Evolutionary conservation across 2,329 filamentous ascomycete genomes (phyloP).

Genomic region (Colletotrichum horii): DNA sequence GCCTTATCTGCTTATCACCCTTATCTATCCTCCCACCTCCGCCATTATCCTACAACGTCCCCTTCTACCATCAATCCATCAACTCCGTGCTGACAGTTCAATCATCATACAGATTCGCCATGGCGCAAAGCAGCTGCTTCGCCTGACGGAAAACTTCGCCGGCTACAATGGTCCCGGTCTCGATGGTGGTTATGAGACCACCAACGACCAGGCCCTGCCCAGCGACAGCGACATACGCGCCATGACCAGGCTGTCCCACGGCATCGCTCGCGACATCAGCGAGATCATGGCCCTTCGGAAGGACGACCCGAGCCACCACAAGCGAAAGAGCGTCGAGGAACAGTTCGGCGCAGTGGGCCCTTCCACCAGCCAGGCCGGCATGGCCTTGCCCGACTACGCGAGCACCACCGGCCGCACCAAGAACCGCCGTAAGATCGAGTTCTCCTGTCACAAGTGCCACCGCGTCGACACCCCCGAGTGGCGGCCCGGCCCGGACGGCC

Average conservation of each 20-base stretch:
- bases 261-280: conserved; percentile 15
- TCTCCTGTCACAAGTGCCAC: conserved; percentile 57
- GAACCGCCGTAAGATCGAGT: conserved; percentile 32
- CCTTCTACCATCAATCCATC: not conserved
- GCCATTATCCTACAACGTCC: not conserved
- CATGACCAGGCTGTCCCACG: conserved; percentile 13
- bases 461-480: conserved; percentile 79
- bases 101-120: not conserved
- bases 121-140: conserved; percentile 5
- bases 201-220: not conserved
- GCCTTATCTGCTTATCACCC: not conserved
- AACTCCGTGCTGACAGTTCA: not conserved
- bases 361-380: not conserved
- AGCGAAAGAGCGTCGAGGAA: not conserved
- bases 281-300: not conserved
- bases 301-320: not conserved
- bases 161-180: not conserved
- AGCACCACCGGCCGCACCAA: not conserved
- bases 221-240: conserved; percentile 2
- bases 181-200: not conserved
- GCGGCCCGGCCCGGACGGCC: conserved; percentile 76
- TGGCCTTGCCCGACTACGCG: not conserved
- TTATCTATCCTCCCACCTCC: not conserved
- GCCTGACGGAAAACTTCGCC: not conserved
- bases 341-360: not conserved